Conservation (phyloP, 2,329 filamentous ascomycete genomes). For the Sclerotinia borealis region DNA sequence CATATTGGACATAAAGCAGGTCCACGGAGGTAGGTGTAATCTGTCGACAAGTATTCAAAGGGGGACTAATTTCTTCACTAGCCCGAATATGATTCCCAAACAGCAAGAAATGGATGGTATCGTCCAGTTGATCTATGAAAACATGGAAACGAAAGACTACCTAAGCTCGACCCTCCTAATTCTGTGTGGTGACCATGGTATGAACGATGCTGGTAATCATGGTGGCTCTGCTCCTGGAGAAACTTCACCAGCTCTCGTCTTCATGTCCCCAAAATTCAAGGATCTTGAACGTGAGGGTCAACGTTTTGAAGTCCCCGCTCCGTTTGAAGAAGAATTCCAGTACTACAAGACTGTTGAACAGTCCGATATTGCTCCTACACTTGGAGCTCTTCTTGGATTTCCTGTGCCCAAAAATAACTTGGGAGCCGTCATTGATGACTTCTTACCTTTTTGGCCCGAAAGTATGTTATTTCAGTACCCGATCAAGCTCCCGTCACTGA, state of each 20-base stretch:
- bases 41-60: not conserved
- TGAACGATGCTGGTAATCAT: slow-evolving; percentile 98
- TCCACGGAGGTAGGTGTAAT: slow-evolving; percentile 58
- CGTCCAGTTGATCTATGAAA: slow-evolving; percentile 67
- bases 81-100: slow-evolving; percentile 87
- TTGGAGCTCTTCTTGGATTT: slow-evolving; percentile 80
- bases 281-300: slow-evolving; percentile 58
- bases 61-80: slow-evolving; percentile 33
- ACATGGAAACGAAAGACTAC: slow-evolving; percentile 65
- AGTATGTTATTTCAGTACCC: slow-evolving; percentile 38
- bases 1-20: slow-evolving; percentile 97
- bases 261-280: slow-evolving; percentile 78
- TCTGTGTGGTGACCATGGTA: slow-evolving; percentile 92
- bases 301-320: slow-evolving; percentile 45
- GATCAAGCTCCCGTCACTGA: slow-evolving; percentile 12
- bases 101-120: slow-evolving; percentile 90
- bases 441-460: slow-evolving; percentile 69
- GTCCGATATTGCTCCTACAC: slow-evolving; percentile 84
- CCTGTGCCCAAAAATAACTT: slow-evolving; percentile 86
- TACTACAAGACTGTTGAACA: slow-evolving; percentile 87
- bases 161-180: slow-evolving; percentile 76
- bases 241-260: slow-evolving; percentile 86
- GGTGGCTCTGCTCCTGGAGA: slow-evolving; percentile 90
- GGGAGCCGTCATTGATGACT: slow-evolving; percentile 74
- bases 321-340: slow-evolving; percentile 63